Evolutionary conservation across 306 rosid genomes (phyloP), one percentile per base, ranked within the genome.

Genomic region (barrel medic (Medicago truncatula)): DNA sequence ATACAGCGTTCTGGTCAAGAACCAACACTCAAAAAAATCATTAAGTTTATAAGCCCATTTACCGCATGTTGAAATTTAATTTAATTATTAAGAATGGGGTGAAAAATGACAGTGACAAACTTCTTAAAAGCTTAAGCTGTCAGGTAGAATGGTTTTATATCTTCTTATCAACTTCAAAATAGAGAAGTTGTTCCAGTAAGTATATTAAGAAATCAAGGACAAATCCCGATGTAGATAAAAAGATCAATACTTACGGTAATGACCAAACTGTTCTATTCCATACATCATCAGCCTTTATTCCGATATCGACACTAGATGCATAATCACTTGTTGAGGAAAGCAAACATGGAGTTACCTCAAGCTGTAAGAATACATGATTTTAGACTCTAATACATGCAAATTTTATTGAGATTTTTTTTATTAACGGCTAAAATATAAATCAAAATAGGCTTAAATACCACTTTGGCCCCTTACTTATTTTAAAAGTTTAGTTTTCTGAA

Each of bases 301-400:
- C 84, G 38, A 4, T 50, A 80, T 76, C 71, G 67, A 2, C 62
- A 50, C 47, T 77, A 36, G 85, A 80, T 41, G 75, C 50, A 79
- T 46, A 20, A 68, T 83, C 96, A 70, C 59, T 82, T 67, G 87
- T 68, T 23, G 96, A 80, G 77, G 96, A 87, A 52, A 94, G 96
- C 83, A 94, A 83, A 78, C 91, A 94, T 65, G 98, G 98, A 87
- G 82, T 89, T 67, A 94, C 97, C 82, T 94, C 95, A 71, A 91
- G 95, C 97, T 94, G 97, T 70, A 83, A 78, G 69, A 73, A 85
- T 40, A 78, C 81, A 83, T 67, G 34, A 80, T 56, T 46, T 31
- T 43, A 79, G 84, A 77, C 47, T 81, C 67, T 61, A 71, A 68
- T 38, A 62, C 41, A 46, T 40, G 34, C 5, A 39, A 16, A 69